These are phyloP conservation scores for Ambrosia trifida DNA, from an alignment of 129 eudicot genomes.

Conservation along the genomic window DNA sequence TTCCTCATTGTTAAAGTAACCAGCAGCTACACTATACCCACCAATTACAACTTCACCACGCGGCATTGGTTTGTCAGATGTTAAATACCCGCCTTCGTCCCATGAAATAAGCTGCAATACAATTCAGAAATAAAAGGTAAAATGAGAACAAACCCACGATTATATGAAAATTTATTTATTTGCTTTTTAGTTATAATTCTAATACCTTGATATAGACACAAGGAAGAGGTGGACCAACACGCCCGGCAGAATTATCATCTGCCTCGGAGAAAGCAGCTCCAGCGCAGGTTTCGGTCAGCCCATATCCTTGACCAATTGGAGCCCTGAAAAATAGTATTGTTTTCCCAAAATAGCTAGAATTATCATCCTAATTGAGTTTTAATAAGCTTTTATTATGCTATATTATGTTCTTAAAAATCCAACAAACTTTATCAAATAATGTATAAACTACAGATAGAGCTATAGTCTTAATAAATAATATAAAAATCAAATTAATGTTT, in stretches of 20 bases:
- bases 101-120: constrained; percentile 84
- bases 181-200: background rate
- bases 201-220: constrained; percentile 81
- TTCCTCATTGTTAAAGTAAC: constrained; percentile 81
- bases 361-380: background rate
- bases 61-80: constrained; percentile 89
- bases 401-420: background rate
- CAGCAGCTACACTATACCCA: constrained; percentile 77
- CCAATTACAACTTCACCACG: constrained; percentile 94
- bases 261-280: constrained; percentile 93
- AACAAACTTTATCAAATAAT: background rate
- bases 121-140: background rate
- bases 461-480: background rate
- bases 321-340: constrained; percentile 52
- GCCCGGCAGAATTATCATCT: constrained; percentile 89
- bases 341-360: background rate
- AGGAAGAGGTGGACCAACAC: constrained; percentile 99
- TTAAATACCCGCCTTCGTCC: constrained; percentile 93
- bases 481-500: background rate
- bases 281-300: constrained; percentile 96
- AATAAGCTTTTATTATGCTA: background rate
- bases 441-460: background rate
- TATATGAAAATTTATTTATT: background rate
- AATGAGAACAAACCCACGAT: background rate
- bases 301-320: constrained; percentile 98